A percentile compares a stretch with the other conserved stretches of the same genome.
These are phyloP conservation scores for Thozetella sp. DNA, from an alignment of 495 filamentous ascomycete genomes.

Conservation along the genomic window DNA sequence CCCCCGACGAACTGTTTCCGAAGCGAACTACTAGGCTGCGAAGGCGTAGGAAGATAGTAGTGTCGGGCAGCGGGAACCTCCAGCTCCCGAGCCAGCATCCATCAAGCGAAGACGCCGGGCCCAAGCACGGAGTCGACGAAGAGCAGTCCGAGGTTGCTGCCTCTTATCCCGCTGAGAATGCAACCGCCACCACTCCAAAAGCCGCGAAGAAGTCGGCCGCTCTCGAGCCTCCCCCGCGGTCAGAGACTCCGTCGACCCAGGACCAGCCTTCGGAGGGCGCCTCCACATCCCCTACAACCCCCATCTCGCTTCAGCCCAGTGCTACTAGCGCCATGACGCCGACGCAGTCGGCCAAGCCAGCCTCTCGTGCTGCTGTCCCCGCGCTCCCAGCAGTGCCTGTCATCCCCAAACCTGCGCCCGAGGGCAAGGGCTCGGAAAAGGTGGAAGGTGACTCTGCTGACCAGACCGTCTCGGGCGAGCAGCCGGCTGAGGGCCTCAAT, in stretches of 20 bases:
- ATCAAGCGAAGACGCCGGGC: conserved; percentile 4
- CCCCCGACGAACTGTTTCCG: conserved; percentile 68
- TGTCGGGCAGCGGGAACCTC: conserved; percentile 26
- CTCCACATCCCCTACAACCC: conserved; percentile 70
- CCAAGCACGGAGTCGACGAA: conserved; percentile 5
- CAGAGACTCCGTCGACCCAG: conserved; percentile 70
- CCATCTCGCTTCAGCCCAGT: conserved; percentile 58
- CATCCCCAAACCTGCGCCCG: conserved; percentile 50
- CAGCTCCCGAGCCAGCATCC: conserved; percentile 32
- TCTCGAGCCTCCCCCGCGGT: conserved; percentile 37
- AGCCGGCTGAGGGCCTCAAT: conserved; percentile 19
- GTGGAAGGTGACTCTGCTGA: too few species aligned
- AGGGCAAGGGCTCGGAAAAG: background rate
- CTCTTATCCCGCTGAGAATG: conserved; percentile 4
- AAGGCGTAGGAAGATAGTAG: conserved; percentile 32
- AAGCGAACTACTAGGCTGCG: conserved; percentile 34
- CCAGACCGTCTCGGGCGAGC: conserved; percentile 22
- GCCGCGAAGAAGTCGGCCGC: conserved; percentile 21
- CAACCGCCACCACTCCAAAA: conserved; percentile 30
- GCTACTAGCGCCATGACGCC: conserved; percentile 20
- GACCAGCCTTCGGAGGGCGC: conserved; percentile 66
- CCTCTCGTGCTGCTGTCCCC: conserved; percentile 53
- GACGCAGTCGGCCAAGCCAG: conserved; percentile 42
- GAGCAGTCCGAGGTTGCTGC: conserved; percentile 11
- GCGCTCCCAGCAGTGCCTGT: conserved; percentile 70